phyloP scores from a whole-genome alignment of 2,329 filamentous ascomycete genomes.

The Rhynchosporium graminicola region DNA sequence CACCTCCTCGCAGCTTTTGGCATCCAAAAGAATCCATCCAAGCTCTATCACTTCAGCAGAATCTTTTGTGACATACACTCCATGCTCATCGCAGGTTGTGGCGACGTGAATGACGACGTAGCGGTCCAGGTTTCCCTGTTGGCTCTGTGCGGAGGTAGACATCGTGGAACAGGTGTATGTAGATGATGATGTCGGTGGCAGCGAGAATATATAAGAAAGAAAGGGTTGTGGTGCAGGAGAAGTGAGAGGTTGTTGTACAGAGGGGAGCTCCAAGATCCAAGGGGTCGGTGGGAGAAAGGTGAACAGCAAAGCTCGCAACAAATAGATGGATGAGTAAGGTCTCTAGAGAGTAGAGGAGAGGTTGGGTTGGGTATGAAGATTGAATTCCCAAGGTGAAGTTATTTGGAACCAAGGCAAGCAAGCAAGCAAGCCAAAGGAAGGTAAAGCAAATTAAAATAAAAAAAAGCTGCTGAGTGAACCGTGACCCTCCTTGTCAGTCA shows the following conservation, averaged over 20 bases:
- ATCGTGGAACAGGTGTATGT: slow-evolving; percentile 50
- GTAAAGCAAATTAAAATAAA: too few species aligned
- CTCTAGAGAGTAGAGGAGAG: slow-evolving; percentile 19
- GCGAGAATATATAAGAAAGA: slow-evolving; percentile 68
- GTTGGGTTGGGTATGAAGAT: slow-evolving; percentile 14
- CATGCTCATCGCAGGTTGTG: slow-evolving; percentile 98
- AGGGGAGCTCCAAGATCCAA: slow-evolving; percentile 22
- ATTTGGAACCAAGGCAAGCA: slow-evolving; percentile 4
- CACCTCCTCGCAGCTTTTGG: slow-evolving; percentile 91
- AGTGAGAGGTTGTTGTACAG: slow-evolving; percentile 46
- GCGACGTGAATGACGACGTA: slow-evolving; percentile 98
- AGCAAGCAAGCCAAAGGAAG: not conserved
- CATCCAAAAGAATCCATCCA: slow-evolving; percentile 94
- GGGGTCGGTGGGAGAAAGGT: slow-evolving; percentile 14
- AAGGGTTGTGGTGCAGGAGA: slow-evolving; percentile 53
- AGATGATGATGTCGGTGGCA: slow-evolving; percentile 45
- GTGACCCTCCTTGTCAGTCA: slow-evolving; percentile 13
- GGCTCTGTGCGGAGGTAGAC: slow-evolving; percentile 51
- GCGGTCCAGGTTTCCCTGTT: slow-evolving; percentile 79
- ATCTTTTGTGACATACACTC: slow-evolving; percentile 98
- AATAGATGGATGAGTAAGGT: slow-evolving; percentile 18
- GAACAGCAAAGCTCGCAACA: slow-evolving; percentile 35
- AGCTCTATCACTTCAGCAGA: slow-evolving; percentile 99
- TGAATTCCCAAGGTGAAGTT: slow-evolving; percentile 9
- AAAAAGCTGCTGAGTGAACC: not conserved